Percentiles rank a stretch among this genome's conserved stretches.
phyloP scores from a whole-genome alignment of 495 filamentous ascomycete genomes.

The Penicillium coffeae region DNA sequence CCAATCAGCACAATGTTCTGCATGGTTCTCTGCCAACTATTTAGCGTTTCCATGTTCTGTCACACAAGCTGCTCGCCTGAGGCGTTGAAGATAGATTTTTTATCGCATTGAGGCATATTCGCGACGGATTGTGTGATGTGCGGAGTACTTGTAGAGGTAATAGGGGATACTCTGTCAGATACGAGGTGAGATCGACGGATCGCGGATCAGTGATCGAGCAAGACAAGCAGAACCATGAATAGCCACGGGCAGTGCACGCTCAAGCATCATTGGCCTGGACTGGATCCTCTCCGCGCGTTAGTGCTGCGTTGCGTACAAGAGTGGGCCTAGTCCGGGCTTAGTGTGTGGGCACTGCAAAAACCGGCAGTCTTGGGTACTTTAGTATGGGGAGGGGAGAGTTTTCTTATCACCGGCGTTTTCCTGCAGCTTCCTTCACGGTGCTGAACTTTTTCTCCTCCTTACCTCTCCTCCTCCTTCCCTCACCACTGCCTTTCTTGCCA shows the following conservation, averaged over 20 bases:
- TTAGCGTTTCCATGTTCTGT: not conserved
- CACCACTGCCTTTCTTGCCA: slow-evolving; percentile 22
- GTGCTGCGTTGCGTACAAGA: too few species aligned
- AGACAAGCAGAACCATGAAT: too few species aligned
- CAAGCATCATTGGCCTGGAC: not conserved
- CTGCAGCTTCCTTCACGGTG: too few species aligned
- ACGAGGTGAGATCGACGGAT: too few species aligned
- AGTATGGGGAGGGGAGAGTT: not conserved
- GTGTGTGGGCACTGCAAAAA: not conserved
- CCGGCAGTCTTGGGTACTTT: not conserved
- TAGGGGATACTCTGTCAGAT: too few species aligned
- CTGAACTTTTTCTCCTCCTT: too few species aligned
- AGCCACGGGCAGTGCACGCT: not conserved
- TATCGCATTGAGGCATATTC: too few species aligned
- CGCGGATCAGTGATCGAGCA: too few species aligned
- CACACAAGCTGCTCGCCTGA: not conserved
- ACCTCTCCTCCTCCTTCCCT: slow-evolving; percentile 12
- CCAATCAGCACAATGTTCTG: slow-evolving; percentile 8
- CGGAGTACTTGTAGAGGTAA: too few species aligned
- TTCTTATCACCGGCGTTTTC: not conserved
- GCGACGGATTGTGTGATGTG: too few species aligned
- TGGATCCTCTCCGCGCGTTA: too few species aligned
- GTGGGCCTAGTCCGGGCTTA: not conserved
- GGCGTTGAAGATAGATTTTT: not conserved
- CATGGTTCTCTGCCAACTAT: not conserved